Percentiles rank a stretch among this genome's conserved stretches.
Evolutionary conservation across 2,329 filamentous ascomycete genomes (phyloP).

Genomic region (Neurospora sp.): DNA sequence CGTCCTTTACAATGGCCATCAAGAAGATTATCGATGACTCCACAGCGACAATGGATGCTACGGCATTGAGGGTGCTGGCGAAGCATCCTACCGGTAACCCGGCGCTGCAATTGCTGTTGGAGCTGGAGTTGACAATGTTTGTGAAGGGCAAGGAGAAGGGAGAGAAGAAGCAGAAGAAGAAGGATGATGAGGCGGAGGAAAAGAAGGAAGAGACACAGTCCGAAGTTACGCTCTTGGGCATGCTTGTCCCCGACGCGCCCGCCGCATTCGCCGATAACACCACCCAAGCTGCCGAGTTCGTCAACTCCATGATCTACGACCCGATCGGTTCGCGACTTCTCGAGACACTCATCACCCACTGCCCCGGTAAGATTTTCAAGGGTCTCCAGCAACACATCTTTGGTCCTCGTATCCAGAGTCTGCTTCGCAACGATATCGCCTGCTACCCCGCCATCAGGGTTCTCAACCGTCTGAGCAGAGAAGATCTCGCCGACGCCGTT

Average conservation of each 20-base stretch:
- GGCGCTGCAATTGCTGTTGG: constrained; percentile 79
- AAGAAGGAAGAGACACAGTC: constrained; percentile 18
- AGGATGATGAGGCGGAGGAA: constrained; percentile 24
- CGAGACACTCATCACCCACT: constrained; percentile 72
- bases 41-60: constrained; percentile 63
- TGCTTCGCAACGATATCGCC: constrained; percentile 83
- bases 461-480: constrained; percentile 73
- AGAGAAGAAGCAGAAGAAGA: constrained; percentile 30
- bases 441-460: constrained; percentile 78
- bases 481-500: constrained; percentile 68
- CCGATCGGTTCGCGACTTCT: constrained; percentile 80
- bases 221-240: constrained; percentile 51
- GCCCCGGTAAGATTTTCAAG: constrained; percentile 86
- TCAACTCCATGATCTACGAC: constrained; percentile 83
- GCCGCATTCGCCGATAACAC: constrained; percentile 60
- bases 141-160: constrained; percentile 56
- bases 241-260: constrained; percentile 66
- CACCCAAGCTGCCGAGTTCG: constrained; percentile 64
- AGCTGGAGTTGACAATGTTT: constrained; percentile 71
- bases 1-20: constrained; percentile 65
- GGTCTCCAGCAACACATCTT: constrained; percentile 72
- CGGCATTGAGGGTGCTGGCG: constrained; percentile 72
- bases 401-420: constrained; percentile 65
- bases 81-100: constrained; percentile 88
- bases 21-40: constrained; percentile 76